Evolutionary conservation across 2,329 filamentous ascomycete species (phyloP).

Genomic region (Taxawa tesnikishii): DNA sequence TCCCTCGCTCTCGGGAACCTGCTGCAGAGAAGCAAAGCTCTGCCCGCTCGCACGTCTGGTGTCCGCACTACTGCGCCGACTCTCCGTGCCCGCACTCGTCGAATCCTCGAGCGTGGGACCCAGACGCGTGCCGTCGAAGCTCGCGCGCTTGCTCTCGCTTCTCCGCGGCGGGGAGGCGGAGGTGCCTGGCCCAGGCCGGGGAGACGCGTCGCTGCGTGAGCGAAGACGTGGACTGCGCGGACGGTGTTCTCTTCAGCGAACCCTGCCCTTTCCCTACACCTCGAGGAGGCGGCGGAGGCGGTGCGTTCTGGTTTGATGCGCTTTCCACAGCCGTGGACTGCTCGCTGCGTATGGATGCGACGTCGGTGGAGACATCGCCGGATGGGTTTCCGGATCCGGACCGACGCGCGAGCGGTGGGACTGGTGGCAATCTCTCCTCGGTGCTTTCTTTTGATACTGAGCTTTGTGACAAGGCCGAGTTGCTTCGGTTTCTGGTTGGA

Average conservation of each 20-base stretch:
- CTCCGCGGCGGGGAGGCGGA: constrained; percentile 6
- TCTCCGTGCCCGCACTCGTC: neutral
- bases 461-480: constrained; percentile 13
- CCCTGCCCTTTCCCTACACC: neutral
- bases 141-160: constrained; percentile 5
- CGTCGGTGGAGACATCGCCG: neutral
- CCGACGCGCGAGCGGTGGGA: neutral
- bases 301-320: neutral
- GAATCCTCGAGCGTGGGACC: neutral
- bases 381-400: neutral
- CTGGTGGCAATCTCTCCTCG: constrained; percentile 1
- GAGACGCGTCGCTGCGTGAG: constrained; percentile 1
- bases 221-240: constrained; percentile 1
- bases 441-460: constrained; percentile 3
- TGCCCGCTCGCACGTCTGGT: constrained; percentile 2
- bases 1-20: constrained; percentile 2
- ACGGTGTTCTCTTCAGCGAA: constrained; percentile 5
- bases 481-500: constrained; percentile 12
- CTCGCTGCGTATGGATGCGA: neutral
- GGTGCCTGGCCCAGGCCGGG: neutral
- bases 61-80: neutral
- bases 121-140: constrained; percentile 4
- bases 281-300: constrained; percentile 6
- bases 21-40: constrained; percentile 4
- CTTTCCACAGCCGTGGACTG: neutral